Evolutionary conservation across 2,329 filamentous ascomycete species (phyloP).

Genomic region (Paradendryphiella salina): DNA sequence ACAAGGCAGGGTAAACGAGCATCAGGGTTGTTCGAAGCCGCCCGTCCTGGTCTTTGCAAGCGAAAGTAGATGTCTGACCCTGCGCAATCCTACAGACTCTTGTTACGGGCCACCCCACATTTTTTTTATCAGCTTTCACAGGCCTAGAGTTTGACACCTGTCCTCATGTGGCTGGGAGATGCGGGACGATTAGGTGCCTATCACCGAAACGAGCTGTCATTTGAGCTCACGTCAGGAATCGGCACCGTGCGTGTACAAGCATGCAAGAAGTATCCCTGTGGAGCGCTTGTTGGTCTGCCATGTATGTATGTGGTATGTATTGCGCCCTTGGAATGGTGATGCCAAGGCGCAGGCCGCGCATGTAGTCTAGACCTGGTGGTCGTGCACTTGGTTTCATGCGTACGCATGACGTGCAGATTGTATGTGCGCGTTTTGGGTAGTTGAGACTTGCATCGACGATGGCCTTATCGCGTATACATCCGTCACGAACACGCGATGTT

Average conservation of each 20-base stretch:
- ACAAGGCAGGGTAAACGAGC: conserved; percentile 6
- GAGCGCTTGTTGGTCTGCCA: conserved; percentile 2
- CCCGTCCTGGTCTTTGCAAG: conserved; percentile 3
- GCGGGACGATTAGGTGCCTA: conserved; percentile 12
- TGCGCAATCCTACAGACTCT: background rate
- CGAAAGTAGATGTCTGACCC: conserved; percentile 2
- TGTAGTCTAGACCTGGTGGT: conserved; percentile 5
- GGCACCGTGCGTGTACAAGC: conserved; percentile 9
- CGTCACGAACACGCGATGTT: background rate
- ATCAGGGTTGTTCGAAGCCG: conserved; percentile 4
- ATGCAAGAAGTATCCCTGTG: conserved; percentile 7
- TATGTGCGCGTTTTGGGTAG: background rate
- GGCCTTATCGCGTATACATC: background rate
- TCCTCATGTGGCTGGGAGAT: conserved; percentile 11
- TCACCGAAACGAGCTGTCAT: conserved; percentile 5
- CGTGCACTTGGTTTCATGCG: conserved; percentile 5
- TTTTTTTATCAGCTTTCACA: conserved; percentile 10
- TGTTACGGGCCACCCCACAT: conserved; percentile 6
- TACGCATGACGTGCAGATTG: conserved; percentile 10
- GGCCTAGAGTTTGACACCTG: conserved; percentile 12
- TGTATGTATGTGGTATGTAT: conserved; percentile 4
- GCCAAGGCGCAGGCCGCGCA: conserved; percentile 11
- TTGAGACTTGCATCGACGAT: conserved; percentile 10
- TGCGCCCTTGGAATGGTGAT: conserved; percentile 5
- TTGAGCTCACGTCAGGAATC: conserved; percentile 2